phyloP scores from a whole-genome alignment of 2,329 filamentous ascomycete species.

The Phyllosticta ampelicida region DNA sequence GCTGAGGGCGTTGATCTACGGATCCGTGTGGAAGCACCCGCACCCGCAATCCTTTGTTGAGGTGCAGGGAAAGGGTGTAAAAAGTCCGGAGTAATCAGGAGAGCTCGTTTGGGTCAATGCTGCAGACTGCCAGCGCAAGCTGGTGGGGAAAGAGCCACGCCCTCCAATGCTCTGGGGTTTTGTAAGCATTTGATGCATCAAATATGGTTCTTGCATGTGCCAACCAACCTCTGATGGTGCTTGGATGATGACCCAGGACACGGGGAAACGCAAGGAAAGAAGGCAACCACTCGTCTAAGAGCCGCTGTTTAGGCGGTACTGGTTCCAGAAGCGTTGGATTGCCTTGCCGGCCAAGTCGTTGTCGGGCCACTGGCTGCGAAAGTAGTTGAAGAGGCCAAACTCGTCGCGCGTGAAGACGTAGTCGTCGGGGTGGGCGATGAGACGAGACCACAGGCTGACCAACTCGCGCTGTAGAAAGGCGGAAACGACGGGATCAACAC shows the following conservation, averaged over 20 bases:
- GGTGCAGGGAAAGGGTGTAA: not conserved
- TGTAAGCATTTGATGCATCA: not conserved
- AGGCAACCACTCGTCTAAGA: not conserved
- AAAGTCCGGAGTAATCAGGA: not conserved
- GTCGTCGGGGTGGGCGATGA: conserved; percentile 52
- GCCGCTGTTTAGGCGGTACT: conserved; percentile 22
- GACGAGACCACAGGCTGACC: conserved; percentile 54
- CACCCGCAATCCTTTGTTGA: not conserved
- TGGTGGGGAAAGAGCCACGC: not conserved
- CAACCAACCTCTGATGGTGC: not conserved
- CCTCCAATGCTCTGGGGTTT: not conserved
- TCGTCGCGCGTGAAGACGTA: conserved; percentile 69
- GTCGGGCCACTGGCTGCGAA: conserved; percentile 54
- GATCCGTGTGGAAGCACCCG: not conserved
- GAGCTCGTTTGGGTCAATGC: not conserved
- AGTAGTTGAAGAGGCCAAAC: conserved; percentile 82
- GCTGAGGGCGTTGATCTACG: not conserved
- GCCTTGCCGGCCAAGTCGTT: conserved; percentile 40
- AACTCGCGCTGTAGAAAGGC: conserved; percentile 52
- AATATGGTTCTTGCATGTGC: not conserved
- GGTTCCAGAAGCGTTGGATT: conserved; percentile 48
- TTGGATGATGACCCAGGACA: too few species aligned
- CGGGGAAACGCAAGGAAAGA: not conserved
- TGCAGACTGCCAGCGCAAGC: not conserved
- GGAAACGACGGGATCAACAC: conserved; percentile 51